phyloP scores from a whole-genome alignment of 495 filamentous ascomycete genomes.

The Aspergillus baeticus region DNA sequence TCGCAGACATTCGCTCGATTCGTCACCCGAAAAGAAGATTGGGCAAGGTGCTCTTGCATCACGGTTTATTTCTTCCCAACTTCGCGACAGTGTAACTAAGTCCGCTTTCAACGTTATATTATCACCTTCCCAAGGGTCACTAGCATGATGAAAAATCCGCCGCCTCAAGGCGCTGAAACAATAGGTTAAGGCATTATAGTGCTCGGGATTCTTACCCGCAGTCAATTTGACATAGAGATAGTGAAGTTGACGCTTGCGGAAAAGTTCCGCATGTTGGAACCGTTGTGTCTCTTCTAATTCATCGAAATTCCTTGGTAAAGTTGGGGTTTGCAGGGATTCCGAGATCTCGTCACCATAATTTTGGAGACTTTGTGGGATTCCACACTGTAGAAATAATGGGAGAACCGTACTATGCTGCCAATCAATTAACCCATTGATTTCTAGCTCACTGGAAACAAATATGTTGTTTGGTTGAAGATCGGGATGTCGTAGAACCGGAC shows the following conservation, averaged over 20 bases:
- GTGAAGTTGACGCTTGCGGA: slow-evolving; percentile 29
- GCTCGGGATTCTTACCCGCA: slow-evolving; percentile 13
- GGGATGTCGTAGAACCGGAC: slow-evolving; percentile 20
- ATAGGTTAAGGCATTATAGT: slow-evolving; percentile 22
- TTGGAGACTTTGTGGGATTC: slow-evolving; percentile 20
- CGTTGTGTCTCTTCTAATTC: slow-evolving; percentile 18
- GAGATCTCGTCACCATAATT: slow-evolving; percentile 26
- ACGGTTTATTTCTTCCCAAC: background rate
- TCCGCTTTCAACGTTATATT: slow-evolving; percentile 16
- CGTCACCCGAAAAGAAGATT: background rate
- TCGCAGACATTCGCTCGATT: background rate
- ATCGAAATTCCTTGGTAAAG: slow-evolving; percentile 22
- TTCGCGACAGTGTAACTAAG: background rate
- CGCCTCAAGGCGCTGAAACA: slow-evolving; percentile 19
- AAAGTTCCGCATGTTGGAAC: slow-evolving; percentile 13
- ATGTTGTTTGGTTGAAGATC: slow-evolving; percentile 28
- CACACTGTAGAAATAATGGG: slow-evolving; percentile 20
- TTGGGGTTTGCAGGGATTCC: slow-evolving; percentile 19
- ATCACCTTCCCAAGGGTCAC: slow-evolving; percentile 31
- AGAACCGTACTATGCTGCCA: slow-evolving; percentile 22
- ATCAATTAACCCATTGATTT: slow-evolving; percentile 24
- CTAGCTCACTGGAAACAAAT: slow-evolving; percentile 11
- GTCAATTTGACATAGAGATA: slow-evolving; percentile 24
- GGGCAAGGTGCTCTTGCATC: background rate
- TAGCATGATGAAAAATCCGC: slow-evolving; percentile 22